Base-by-base conservation (phyloP, 371 early-diverging fungal species). In the Mucor circinelloides region DNA sequence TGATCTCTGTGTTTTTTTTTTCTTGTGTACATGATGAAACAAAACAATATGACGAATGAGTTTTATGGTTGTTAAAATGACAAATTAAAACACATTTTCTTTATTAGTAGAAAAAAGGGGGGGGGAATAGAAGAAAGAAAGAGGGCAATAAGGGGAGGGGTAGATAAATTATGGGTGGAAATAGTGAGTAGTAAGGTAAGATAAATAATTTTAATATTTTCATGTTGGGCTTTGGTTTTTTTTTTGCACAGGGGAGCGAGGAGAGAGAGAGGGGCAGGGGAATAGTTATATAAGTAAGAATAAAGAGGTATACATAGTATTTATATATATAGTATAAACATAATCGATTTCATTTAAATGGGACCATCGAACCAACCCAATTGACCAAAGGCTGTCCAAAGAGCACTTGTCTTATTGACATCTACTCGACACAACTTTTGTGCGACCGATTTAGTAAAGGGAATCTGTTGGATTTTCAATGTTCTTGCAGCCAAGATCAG, bases 381-480 rank as follows among this genome's bases (percentile, higher is more conserved):
- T 70, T 75, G 73, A 61, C 72, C 72, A 62, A 71, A 76, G 6
- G 66, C 73, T 32, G 73, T 71, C 79, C 74, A 76, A 27, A 75
- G 70, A 28, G 79, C 74, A 68, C 75, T 73, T 40, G 79, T 73
- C 65, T 73, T 75, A 64, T 75, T 79, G 58, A 76, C 79, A 67
- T 76, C 74, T 25, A 73, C 74, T 68, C 74, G 63, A 68, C 75
- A 75, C 21, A 76, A 46, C 46, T 74, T 77, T 66, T 77, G 78
- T 64, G 78, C 78, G 52, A 74, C 76, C 38, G 76, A 75, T 60
- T 73, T 75, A 32, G 76, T 69, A 60, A 79, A 73, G 13, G 76
- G 70, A 40, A 75, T 72, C 10, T 69, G 62, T 58, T 71, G 70
- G 10, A 58, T 54, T 67, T 69, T 63, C n/a, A 73, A 69, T 32